These are phyloP conservation scores for Phytophthora boehmeriae DNA, from an alignment of 352 stramenopile genomes.

Conservation along the genomic window DNA sequence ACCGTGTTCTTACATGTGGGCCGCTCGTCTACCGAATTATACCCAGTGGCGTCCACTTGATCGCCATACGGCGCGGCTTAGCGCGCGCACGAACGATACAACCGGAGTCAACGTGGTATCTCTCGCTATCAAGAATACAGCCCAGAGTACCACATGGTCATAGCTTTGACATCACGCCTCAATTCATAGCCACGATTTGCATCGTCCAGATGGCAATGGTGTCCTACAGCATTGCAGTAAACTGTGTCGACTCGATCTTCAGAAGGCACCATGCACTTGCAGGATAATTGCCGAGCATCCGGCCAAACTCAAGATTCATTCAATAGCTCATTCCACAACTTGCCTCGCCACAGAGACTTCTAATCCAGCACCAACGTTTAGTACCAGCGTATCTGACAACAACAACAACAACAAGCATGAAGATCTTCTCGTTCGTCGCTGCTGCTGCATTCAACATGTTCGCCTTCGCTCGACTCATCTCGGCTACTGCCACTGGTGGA, in stretches of 20 bases:
- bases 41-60: neutral
- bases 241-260: constrained; percentile 13
- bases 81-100: neutral
- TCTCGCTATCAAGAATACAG: constrained; percentile 8
- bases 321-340: constrained; percentile 36
- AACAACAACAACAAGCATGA: constrained; percentile 38
- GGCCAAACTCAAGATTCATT: constrained; percentile 2
- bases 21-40: neutral
- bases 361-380: constrained; percentile 1
- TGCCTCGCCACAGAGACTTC: constrained; percentile 19
- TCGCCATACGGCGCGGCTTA: neutral
- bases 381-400: neutral
- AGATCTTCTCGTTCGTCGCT: constrained; percentile 26
- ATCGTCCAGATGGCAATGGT: constrained; percentile 10
- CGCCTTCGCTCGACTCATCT: neutral
- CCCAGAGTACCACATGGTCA: neutral
- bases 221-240: constrained; percentile 18
- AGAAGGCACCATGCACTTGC: constrained; percentile 8
- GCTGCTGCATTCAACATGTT: constrained; percentile 17
- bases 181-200: too few species aligned
- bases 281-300: neutral
- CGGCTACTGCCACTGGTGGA: constrained; percentile 23
- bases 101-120: constrained; percentile 6
- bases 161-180: too few species aligned
- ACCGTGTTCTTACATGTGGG: neutral